Conservation (phyloP, 306 rosid species). For the Glycyrrhiza uralensis region DNA sequence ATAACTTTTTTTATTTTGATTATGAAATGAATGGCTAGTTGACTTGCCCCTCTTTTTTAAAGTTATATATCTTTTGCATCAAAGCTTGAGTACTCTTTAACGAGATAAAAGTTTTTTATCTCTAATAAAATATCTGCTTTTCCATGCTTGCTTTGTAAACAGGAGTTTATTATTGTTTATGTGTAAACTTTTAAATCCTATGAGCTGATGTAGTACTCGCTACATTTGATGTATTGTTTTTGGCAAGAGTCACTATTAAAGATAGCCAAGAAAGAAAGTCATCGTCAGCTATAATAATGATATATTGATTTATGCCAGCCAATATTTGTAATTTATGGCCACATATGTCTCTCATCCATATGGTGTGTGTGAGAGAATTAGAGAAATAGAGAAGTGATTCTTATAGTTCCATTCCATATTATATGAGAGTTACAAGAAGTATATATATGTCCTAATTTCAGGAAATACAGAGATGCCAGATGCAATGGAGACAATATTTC, state of each 20-base stretch:
- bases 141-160: background rate
- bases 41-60: background rate
- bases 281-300: background rate
- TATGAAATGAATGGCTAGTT: conserved; percentile 16
- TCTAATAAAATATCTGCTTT: background rate
- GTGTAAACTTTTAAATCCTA: background rate
- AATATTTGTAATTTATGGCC: background rate
- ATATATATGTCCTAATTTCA: conserved; percentile 41
- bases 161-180: conserved; percentile 4
- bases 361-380: background rate
- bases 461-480: conserved; percentile 96
- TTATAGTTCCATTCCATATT: conserved; percentile 15
- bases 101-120: background rate
- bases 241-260: background rate
- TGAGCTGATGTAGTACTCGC: background rate
- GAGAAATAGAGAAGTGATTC: background rate
- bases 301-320: background rate
- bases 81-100: background rate
- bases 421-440: background rate
- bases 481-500: conserved; percentile 97
- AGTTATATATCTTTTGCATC: background rate
- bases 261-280: background rate
- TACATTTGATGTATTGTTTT: background rate
- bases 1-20: conserved; percentile 34
- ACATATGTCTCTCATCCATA: background rate